Conservation (phyloP, 2,329 filamentous ascomycete species). For the Fusarium denticulatum region DNA sequence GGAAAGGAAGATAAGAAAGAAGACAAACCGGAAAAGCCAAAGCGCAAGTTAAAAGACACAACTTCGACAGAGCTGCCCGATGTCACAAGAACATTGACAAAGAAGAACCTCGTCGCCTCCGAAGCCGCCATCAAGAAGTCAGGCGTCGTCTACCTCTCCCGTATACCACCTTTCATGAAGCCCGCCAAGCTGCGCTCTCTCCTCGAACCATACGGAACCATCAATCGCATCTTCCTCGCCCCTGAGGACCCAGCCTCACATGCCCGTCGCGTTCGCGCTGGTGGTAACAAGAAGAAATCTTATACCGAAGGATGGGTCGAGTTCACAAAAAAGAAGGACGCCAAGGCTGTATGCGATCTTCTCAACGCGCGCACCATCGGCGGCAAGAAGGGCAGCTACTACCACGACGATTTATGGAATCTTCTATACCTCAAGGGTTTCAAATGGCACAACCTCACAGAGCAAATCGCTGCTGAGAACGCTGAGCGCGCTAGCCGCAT, state of each 20-base stretch:
- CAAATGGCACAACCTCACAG: constrained; percentile 81
- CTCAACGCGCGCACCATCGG: constrained; percentile 83
- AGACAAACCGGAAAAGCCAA: constrained; percentile 35
- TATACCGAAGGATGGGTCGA: constrained; percentile 90
- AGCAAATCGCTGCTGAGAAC: constrained; percentile 84
- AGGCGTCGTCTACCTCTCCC: constrained; percentile 84
- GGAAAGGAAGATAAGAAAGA: constrained; percentile 32
- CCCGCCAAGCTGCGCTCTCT: constrained; percentile 79
- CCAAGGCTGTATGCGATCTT: constrained; percentile 78
- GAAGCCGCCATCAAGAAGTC: constrained; percentile 75
- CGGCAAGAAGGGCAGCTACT: constrained; percentile 84
- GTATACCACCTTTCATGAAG: constrained; percentile 90
- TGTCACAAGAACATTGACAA: constrained; percentile 65
- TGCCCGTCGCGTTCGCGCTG: constrained; percentile 72
- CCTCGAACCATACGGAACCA: constrained; percentile 76
- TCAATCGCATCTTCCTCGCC: constrained; percentile 82
- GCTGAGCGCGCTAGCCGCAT: constrained; percentile 80
- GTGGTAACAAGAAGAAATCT: constrained; percentile 85
- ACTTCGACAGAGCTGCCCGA: constrained; percentile 55
- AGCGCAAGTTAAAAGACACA: constrained; percentile 40
- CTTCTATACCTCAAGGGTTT: constrained; percentile 83
- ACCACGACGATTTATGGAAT: constrained; percentile 89
- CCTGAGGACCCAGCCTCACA: constrained; percentile 77
- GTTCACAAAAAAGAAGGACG: constrained; percentile 78
- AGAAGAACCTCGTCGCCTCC: constrained; percentile 74